Base-by-base conservation (phyloP, 306 rosid genomes). In the Leucaena leucocephala region DNA sequence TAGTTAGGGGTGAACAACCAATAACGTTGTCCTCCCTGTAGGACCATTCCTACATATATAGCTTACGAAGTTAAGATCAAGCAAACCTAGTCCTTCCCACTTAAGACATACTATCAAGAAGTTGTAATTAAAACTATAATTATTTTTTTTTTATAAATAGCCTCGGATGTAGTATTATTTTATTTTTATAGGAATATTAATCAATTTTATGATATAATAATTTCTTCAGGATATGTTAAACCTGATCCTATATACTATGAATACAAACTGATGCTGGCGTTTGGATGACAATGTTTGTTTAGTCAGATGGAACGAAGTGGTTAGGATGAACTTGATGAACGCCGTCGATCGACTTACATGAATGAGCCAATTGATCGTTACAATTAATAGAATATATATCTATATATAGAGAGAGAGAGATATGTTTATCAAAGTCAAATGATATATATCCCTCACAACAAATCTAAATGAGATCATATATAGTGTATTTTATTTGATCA, bases 401-500 rank as follows among this genome's bases (percentile, higher is more conserved):
- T n/a, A n/a, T n/a, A n/a, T n/a, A n/a, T n/a, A n/a, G n/a, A n/a
- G n/a, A n/a, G n/a, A n/a, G n/a, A n/a, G n/a, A n/a, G n/a, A n/a
- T n/a, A 14, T 38, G 57, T 66, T 8, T 39, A 65, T n/a, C 44
- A 66, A 66, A 39, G 71, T 66, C 71, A 17, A 66, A 66, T 66
- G 34, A 66, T 66, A 71, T 38, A 22, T 68, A 38, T 67, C 4
- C 48, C 61, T 55, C 48, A 34, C 43, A 71, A 36, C 34, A 76
- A 34, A 12, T 71, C 57, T 52, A 13, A 71, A 77, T 16, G 59
- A 35, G 49, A 27, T 58, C 12, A 44, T 68, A 27, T 38, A 39
- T 65, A 16, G 12, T 65, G 70, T 65, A 19, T 9, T 36, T 65
- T 38, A 36, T 65, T 38, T 65, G 11, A 6, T 38, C 50, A 67